Base-by-base conservation (phyloP, 1,284 basidiomycete genomes). In the Paramarasmius palmivorus region DNA sequence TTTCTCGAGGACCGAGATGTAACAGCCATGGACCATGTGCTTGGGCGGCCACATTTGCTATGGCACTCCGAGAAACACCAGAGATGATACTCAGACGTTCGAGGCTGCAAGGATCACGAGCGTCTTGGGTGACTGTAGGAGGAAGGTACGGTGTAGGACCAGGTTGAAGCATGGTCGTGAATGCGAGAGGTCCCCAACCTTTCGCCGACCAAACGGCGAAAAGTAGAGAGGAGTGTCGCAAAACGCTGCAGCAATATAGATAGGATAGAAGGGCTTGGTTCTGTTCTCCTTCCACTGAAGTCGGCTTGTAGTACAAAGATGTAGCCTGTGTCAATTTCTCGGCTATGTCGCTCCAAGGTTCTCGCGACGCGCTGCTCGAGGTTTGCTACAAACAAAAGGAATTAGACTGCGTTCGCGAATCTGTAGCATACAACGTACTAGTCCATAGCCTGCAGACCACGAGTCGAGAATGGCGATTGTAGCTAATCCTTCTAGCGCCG, bases 1-100 rank as follows among this genome's bases (percentile, higher is more conserved):
- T 84, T 59, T 93, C 90, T 38, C 85, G 76, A 37, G 85, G 77
- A 17, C 86, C 86, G 41, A 96, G 78, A 59, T 93, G 90, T 9
- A 90, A 69, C n/a, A 95, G 70, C 86, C 90, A 93, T 3, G 93
- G 90, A 0, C 90, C 92, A 56, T 95, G 89, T 0, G 86, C 80
- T 61, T 87, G 84, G 12, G 85, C 75, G 19, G 91, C 72, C 19
- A 82, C 73, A 4, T 71, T 71, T 0, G 89, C 80, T 20, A 95
- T 88, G 3, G 83, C 76, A 0, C 82, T 75, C 20, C 91, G 82
- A 15, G 83, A 75, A 41, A 95, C 79, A 22, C 85, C 82, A 1
- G 91, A 89, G 41, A 85, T 74, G 6, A 73, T 68, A 40, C 81
- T 84, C 26, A 93, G 76, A 8, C 85, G 80, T 71, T 87, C 81